These are phyloP conservation scores for Lactuca sativa DNA, from an alignment of 129 eudicot genomes.

Conservation along the genomic window DNA sequence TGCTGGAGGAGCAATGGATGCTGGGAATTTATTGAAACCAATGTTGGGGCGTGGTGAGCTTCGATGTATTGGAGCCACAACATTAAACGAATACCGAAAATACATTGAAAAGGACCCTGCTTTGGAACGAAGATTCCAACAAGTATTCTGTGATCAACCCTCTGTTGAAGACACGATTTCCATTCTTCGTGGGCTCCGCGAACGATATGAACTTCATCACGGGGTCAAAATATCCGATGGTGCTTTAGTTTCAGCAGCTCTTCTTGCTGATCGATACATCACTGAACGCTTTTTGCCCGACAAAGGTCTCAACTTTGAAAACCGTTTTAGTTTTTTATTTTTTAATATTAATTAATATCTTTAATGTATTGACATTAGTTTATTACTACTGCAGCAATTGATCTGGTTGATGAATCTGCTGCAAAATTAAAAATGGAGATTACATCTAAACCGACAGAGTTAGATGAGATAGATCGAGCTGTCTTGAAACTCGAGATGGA, in stretches of 20 bases:
- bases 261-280: slow-evolving; percentile 89
- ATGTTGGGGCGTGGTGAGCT: slow-evolving; percentile 98
- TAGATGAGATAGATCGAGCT: slow-evolving; percentile 92
- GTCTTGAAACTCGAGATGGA: slow-evolving; percentile 95
- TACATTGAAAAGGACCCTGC: slow-evolving; percentile 94
- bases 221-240: slow-evolving; percentile 95
- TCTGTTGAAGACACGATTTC: slow-evolving; percentile 91
- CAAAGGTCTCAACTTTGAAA: slow-evolving; percentile 58
- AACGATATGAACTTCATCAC: slow-evolving; percentile 92
- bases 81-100: slow-evolving; percentile 82
- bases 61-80: slow-evolving; percentile 94
- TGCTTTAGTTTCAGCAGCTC: slow-evolving; percentile 90
- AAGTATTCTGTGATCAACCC: slow-evolving; percentile 94
- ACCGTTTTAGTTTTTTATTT: neutral
- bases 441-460: slow-evolving; percentile 90
- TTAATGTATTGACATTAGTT: neutral
- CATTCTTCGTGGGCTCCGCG: slow-evolving; percentile 90
- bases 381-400: slow-evolving; percentile 64
- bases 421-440: slow-evolving; percentile 95
- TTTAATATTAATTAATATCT: neutral
- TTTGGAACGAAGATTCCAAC: slow-evolving; percentile 88
- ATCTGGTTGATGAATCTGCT: slow-evolving; percentile 96
- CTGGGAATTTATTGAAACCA: slow-evolving; percentile 88
- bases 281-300: slow-evolving; percentile 93
- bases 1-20: slow-evolving; percentile 92